These are phyloP conservation scores for Raffaelea deltoideospora DNA, from an alignment of 2,329 filamentous ascomycete species.

Conservation along the genomic window DNA sequence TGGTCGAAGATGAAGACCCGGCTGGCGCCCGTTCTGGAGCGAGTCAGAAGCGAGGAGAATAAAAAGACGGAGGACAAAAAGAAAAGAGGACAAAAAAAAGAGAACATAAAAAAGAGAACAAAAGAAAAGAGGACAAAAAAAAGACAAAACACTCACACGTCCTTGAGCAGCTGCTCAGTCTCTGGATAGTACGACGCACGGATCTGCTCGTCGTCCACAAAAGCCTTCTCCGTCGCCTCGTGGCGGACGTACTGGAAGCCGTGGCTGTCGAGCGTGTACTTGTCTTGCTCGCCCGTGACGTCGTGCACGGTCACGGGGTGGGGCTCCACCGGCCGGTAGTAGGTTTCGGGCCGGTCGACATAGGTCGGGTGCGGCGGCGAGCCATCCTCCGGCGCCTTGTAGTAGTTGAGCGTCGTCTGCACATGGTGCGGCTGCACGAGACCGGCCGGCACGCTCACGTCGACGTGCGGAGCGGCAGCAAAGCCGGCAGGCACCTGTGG, in stretches of 20 bases:
- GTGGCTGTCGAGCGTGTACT: constrained; percentile 22
- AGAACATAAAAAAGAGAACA: no score
- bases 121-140: no score
- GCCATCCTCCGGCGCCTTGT: no score
- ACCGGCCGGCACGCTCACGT: no score
- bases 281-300: constrained; percentile 30
- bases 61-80: no score
- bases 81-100: no score
- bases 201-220: constrained; percentile 41
- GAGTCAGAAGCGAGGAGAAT: constrained; percentile 28
- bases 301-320: constrained; percentile 35
- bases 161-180: constrained; percentile 39
- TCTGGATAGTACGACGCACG: constrained; percentile 44
- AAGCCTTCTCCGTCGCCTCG: constrained; percentile 37
- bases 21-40: constrained; percentile 26
- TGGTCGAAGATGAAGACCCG: constrained; percentile 59
- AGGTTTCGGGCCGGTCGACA: constrained; percentile 43
- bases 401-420: no score
- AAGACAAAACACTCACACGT: no score
- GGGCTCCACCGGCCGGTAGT: constrained; percentile 31
- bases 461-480: no score
- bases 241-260: constrained; percentile 40
- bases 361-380: no score
- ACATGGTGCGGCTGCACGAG: no score
- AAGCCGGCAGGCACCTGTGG: no score